Percentiles rank a stretch among this genome's conserved stretches.
These are phyloP conservation scores for Trifolium subterraneum DNA, from an alignment of 306 rosid genomes.

Conservation along the genomic window DNA sequence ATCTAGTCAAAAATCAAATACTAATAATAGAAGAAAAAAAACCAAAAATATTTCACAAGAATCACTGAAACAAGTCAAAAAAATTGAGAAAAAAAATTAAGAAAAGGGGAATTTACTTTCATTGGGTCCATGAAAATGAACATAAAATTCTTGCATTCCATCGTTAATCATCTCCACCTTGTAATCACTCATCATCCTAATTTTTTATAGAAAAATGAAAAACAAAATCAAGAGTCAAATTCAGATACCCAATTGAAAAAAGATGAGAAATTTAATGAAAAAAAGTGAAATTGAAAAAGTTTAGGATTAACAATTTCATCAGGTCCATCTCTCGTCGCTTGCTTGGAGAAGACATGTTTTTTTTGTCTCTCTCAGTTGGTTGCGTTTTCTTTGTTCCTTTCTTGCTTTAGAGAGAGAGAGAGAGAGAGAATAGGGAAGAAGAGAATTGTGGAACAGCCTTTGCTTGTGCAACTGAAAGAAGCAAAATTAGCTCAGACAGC, in stretches of 20 bases:
- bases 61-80: neutral
- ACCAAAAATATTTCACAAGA: neutral
- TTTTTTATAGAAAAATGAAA: neutral
- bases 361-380: neutral
- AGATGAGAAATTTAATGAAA: slow-evolving; percentile 39
- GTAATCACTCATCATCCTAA: slow-evolving; percentile 75
- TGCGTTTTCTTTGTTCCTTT: neutral
- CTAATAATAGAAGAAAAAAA: slow-evolving; percentile 1
- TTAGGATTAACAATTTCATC: slow-evolving; percentile 58
- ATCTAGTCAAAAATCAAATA: slow-evolving; percentile 47
- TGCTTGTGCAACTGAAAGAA: slow-evolving; percentile 53
- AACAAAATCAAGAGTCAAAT: slow-evolving; percentile 32
- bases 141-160: slow-evolving; percentile 72
- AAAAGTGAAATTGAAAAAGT: neutral
- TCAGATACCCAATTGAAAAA: slow-evolving; percentile 37
- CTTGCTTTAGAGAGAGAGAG: slow-evolving; percentile 36
- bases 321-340: slow-evolving; percentile 72
- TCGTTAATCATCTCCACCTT: slow-evolving; percentile 67
- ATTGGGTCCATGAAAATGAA: slow-evolving; percentile 61
- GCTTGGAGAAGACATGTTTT: slow-evolving; percentile 67
- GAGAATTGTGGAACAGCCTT: slow-evolving; percentile 36
- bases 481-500: slow-evolving; percentile 30
- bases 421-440: slow-evolving; percentile 23
- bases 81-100: neutral
- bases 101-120: slow-evolving; percentile 47